These are phyloP conservation scores for Pseudogymnoascus sp. DNA, from an alignment of 2,329 filamentous ascomycete genomes.

Conservation along the genomic window DNA sequence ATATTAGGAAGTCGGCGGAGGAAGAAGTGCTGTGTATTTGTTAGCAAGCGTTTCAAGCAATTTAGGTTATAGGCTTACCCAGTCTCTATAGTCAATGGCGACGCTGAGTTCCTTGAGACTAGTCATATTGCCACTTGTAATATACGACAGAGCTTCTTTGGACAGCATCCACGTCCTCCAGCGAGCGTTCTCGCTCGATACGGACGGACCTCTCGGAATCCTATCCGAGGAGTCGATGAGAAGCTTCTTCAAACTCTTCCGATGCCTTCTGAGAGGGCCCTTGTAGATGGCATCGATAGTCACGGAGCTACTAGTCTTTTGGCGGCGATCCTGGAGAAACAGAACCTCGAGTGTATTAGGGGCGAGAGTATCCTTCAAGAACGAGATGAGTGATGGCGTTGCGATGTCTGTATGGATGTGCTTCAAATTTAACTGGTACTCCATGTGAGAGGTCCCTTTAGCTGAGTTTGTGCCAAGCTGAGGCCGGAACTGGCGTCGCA, in stretches of 20 bases:
- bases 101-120: constrained; percentile 64
- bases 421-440: constrained; percentile 61
- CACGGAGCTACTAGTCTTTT: constrained; percentile 45
- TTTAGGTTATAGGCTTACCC: constrained; percentile 47
- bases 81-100: constrained; percentile 67
- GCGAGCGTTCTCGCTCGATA: constrained; percentile 34
- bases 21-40: constrained; percentile 58
- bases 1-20: constrained; percentile 66
- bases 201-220: constrained; percentile 32
- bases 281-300: constrained; percentile 64
- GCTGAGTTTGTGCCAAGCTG: constrained; percentile 13
- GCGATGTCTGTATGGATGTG: constrained; percentile 69
- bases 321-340: constrained; percentile 63
- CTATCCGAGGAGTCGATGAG: constrained; percentile 64
- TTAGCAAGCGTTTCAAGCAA: constrained; percentile 17
- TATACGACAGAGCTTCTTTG: constrained; percentile 61
- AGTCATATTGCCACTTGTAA: constrained; percentile 70
- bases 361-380: constrained; percentile 68
- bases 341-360: constrained; percentile 74
- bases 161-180: constrained; percentile 67
- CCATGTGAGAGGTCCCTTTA: constrained; percentile 26
- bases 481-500: constrained; percentile 56
- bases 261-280: constrained; percentile 62
- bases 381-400: constrained; percentile 60
- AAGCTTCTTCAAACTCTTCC: constrained; percentile 61